Conservation (phyloP, 164 flowering plant genomes). For the Magnolia changhungtana region DNA sequence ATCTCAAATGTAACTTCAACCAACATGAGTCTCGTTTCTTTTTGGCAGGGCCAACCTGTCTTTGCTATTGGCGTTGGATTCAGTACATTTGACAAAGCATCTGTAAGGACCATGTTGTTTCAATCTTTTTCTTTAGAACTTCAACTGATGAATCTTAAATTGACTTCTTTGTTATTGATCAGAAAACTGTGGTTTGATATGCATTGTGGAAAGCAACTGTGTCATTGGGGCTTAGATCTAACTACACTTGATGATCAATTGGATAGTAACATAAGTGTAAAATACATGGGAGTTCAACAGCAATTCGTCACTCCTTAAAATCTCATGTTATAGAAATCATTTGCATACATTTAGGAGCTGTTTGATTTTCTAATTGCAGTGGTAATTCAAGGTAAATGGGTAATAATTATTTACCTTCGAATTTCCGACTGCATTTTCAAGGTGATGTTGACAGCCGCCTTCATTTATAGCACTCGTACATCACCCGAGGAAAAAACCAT, state of each 20-base stretch:
- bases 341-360: background rate
- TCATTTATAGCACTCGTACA: no score
- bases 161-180: background rate
- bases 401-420: no score
- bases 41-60: slow-evolving; percentile 82
- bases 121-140: background rate
- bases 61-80: slow-evolving; percentile 89
- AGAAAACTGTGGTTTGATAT: background rate
- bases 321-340: background rate
- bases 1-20: background rate
- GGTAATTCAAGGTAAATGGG: no score
- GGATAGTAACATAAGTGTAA: no score
- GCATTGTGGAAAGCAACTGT: background rate
- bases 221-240: background rate
- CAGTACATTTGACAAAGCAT: slow-evolving; percentile 90
- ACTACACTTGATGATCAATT: no score
- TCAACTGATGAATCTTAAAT: background rate
- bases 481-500: no score
- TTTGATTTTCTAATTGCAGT: no score
- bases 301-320: background rate
- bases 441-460: no score
- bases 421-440: no score
- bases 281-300: background rate
- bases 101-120: slow-evolving; percentile 49
- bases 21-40: slow-evolving; percentile 3